A percentile compares a stretch with the other conserved stretches of the same genome.
Evolutionary conservation across 345 rosid species (phyloP).

Genomic region (Bruguiera parviflora): DNA sequence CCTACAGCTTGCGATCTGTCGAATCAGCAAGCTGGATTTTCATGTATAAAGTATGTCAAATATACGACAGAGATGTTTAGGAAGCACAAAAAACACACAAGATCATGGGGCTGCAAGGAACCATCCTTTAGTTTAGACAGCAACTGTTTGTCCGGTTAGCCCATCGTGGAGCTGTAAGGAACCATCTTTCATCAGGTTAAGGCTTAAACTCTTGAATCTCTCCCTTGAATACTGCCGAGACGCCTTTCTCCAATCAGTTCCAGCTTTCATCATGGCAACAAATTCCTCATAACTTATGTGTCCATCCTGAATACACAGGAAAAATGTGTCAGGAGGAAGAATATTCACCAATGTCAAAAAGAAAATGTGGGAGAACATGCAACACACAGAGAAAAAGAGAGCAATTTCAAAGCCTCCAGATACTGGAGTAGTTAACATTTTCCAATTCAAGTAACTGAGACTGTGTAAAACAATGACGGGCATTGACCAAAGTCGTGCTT

Average conservation of each 20-base stretch:
- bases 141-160: constrained; percentile 67
- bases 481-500: no score
- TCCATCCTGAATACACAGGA: constrained; percentile 54
- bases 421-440: background rate
- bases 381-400: background rate
- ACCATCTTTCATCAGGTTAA: constrained; percentile 94
- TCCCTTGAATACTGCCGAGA: constrained; percentile 96
- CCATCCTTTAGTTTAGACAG: constrained; percentile 39
- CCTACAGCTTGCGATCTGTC: constrained; percentile 8
- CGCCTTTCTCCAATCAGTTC: constrained; percentile 99
- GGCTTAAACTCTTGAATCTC: constrained; percentile 92
- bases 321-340: background rate
- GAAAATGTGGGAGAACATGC: background rate
- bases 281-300: constrained; percentile 88
- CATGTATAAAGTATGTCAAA: constrained; percentile 8
- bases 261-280: constrained; percentile 96
- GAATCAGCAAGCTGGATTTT: constrained; percentile 7
- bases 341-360: background rate
- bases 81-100: constrained; percentile 17
- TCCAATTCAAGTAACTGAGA: constrained; percentile 3
- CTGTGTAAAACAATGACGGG: no score
- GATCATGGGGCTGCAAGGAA: background rate
- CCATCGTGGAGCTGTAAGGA: constrained; percentile 89
- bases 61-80: constrained; percentile 10
- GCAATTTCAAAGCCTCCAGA: background rate